Conservation (phyloP, 2,329 filamentous ascomycete species). For the Trichoderma cornu-damae region DNA sequence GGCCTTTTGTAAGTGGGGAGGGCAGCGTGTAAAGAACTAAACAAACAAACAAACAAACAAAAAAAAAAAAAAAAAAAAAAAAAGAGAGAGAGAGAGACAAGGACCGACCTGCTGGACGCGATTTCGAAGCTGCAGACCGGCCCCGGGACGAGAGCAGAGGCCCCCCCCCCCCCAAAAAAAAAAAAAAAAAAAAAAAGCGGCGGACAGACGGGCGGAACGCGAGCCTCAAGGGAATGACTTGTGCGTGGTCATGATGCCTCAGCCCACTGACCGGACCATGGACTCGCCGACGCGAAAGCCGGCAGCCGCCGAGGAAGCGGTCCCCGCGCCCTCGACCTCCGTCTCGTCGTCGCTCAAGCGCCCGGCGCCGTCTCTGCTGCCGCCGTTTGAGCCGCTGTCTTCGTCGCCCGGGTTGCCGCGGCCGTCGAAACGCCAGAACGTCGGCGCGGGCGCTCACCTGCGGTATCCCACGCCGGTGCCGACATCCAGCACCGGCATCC, state of each 20-base stretch:
- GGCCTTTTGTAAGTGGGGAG: constrained; percentile 15
- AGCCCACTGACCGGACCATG: constrained; percentile 28
- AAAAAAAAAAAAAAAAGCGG: too few species aligned
- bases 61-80: too few species aligned
- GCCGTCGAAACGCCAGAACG: constrained; percentile 61
- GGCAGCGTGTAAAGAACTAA: neutral
- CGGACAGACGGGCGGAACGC: neutral
- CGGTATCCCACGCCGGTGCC: constrained; percentile 92
- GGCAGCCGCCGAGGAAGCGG: constrained; percentile 31
- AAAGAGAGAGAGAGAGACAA: neutral
- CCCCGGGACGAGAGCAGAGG: neutral
- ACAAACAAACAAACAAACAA: neutral
- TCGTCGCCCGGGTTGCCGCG: constrained; percentile 69
- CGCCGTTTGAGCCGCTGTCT: constrained; percentile 74
- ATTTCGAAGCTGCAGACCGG: neutral
- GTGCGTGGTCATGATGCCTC: neutral
- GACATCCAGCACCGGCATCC: constrained; percentile 86
- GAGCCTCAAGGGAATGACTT: constrained; percentile 3
- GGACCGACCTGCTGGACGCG: neutral
- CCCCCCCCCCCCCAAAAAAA: too few species aligned
- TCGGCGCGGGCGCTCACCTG: constrained; percentile 43
- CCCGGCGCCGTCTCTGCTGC: constrained; percentile 63
- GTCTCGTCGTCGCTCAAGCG: constrained; percentile 43
- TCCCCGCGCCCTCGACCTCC: constrained; percentile 27
- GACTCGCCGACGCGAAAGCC: constrained; percentile 36